Evolutionary conservation across 495 filamentous ascomycete genomes (phyloP), one percentile per base, ranked within the genome.

Genomic region (Aspergillus diversus): DNA sequence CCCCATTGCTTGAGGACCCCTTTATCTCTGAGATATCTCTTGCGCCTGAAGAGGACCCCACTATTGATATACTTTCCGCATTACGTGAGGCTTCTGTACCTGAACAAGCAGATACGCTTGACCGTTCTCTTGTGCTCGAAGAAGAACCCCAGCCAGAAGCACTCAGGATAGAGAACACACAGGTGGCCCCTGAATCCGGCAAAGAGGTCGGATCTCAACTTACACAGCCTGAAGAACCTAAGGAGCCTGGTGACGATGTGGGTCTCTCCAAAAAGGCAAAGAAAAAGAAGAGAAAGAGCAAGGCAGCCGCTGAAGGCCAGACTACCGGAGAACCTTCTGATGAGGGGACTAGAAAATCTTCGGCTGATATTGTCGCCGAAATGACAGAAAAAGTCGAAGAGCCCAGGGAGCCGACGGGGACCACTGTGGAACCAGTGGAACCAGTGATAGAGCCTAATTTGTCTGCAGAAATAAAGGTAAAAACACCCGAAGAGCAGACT

Each of bases 221-320:
- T 4, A 39, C 17, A 48, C 33, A 54, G 12, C 27, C 66, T 47
- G 47, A 48, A 17, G 63, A 69, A 5, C 11, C 39, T 42, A 64
- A 68, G 31, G 62, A 70, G 15, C 12, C 57, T 37, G 7, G 48
- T 2, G 51, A 61, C 12, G 64, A 69, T 15, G 35, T 59, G 8
- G 65, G 64, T 11, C 55, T 61, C 42, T 63, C 68, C 7, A 80
- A 78, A 61, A 79, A 79, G 47, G 67, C 71, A 13, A 75, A 76
- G 63, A 74, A 76, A 60, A 74, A 72, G 56, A 76, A 76, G 61
- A 76, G 73, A 55, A 75, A 75, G 69, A 61, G 57, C 31, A 74
- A 75, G 61, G 69, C 60, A 7, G 59, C 61, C 27, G 35, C 49
- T 64, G 6, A 33, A 11, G 60, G 58, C 9, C 52, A 63, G 39